Percentiles rank a stretch among this genome's conserved stretches.
phyloP scores from a whole-genome alignment of 768 basidiomycete species.

The Cubamyces lactineus region DNA sequence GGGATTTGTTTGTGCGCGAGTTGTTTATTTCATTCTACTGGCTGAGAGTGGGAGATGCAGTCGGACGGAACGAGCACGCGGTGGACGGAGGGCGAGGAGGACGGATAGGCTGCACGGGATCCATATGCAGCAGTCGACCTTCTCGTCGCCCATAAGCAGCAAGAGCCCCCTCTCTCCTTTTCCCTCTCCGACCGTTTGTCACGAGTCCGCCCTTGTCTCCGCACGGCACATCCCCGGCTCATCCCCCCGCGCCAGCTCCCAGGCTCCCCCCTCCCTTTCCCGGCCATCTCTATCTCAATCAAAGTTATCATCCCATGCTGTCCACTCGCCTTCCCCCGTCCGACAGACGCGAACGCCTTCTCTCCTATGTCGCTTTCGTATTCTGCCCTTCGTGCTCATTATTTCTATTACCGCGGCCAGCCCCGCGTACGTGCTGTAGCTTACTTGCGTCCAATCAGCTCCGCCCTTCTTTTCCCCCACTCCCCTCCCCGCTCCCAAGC shows the following conservation, averaged over 20 bases:
- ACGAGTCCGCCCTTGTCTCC: conserved; percentile 8
- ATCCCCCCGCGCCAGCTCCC: conserved; percentile 3
- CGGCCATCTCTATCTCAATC: conserved; percentile 26
- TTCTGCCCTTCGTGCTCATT: neutral
- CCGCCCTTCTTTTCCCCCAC: conserved; percentile 3
- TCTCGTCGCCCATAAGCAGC: conserved; percentile 4
- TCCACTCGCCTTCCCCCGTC: conserved; percentile 7
- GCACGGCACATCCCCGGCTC: conserved; percentile 18
- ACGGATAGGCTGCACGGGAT: neutral
- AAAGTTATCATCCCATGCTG: conserved; percentile 19
- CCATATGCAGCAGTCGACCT: neutral
- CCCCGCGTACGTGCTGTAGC: neutral
- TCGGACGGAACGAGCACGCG: too few relatives aligned
- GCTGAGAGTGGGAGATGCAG: too few relatives aligned
- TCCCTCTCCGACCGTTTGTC: conserved; percentile 4
- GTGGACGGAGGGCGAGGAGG: neutral
- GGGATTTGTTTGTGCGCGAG: conserved; percentile 32
- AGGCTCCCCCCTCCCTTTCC: conserved; percentile 16
- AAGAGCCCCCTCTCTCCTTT: conserved; percentile 9
- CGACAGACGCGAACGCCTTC: conserved; percentile 3
- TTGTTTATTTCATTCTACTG: conserved; percentile 19
- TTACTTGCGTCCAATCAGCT: conserved; percentile 10
- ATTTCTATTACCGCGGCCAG: conserved; percentile 10
- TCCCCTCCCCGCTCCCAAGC: neutral
- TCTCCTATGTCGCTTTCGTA: neutral